Evolutionary conservation across 1,139 yeast species (phyloP).

Genomic region (Casaregolazyma lundiana): DNA sequence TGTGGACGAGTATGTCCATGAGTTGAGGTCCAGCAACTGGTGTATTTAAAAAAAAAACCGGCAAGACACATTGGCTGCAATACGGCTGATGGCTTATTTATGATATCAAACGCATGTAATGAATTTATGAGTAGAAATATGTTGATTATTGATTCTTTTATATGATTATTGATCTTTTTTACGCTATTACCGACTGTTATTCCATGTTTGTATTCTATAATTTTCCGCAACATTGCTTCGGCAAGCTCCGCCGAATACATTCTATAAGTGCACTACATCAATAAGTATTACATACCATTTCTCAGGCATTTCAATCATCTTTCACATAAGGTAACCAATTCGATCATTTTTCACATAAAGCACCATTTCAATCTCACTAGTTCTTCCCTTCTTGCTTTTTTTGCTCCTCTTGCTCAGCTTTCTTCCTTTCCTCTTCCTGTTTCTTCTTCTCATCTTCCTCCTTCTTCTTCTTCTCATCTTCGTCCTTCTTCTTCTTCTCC

Average conservation of each 20-base stretch:
- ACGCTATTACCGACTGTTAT: too few species aligned
- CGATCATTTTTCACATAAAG: too few species aligned
- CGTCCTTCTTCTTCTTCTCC: conserved; percentile 9
- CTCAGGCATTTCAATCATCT: too few species aligned
- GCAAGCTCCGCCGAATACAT: too few species aligned
- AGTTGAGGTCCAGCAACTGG: conserved; percentile 26
- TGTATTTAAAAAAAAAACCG: conserved; percentile 16
- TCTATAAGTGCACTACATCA: too few species aligned
- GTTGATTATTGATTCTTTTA: background rate
- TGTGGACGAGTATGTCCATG: conserved; percentile 27
- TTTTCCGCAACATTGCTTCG: too few species aligned
- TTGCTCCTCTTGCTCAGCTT: conserved; percentile 6
- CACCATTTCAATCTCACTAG: background rate
- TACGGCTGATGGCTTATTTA: background rate
- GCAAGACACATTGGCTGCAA: background rate
- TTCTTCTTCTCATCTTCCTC: conserved; percentile 1
- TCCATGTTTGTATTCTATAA: too few species aligned
- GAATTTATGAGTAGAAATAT: background rate
- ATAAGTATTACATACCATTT: too few species aligned
- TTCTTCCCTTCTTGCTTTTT: conserved; percentile 9
- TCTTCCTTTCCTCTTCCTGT: background rate
- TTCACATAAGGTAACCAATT: too few species aligned
- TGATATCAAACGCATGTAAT: background rate
- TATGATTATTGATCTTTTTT: too few species aligned
- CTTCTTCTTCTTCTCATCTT: conserved; percentile 8